Conservation (phyloP, 257 asterid genomes). For the Nicotiana tomentosiformis region DNA sequence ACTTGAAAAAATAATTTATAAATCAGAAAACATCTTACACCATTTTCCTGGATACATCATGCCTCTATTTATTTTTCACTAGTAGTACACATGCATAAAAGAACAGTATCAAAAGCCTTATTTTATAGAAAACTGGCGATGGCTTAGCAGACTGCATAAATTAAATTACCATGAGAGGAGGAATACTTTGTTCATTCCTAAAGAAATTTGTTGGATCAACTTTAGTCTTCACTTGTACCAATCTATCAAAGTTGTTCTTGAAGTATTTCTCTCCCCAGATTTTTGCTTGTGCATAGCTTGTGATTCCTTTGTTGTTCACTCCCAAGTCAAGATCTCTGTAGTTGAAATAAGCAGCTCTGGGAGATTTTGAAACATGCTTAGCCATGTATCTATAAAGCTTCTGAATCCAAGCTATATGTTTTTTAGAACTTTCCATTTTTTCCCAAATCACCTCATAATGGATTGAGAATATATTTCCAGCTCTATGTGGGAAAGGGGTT, state of each 20-base stretch:
- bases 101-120: not conserved
- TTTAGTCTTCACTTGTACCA: not conserved
- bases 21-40: not conserved
- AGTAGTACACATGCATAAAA: not conserved
- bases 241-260: conserved; percentile 7
- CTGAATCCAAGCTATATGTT: not conserved
- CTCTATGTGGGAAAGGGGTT: not conserved
- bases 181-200: conserved; percentile 11
- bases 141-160: not conserved
- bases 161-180: not conserved
- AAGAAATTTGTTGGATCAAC: not conserved
- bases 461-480: not conserved
- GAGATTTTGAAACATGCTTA: not conserved
- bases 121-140: not conserved
- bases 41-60: not conserved
- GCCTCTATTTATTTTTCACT: not conserved
- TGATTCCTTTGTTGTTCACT: not conserved
- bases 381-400: not conserved
- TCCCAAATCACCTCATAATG: not conserved
- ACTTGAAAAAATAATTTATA: not conserved
- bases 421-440: not conserved
- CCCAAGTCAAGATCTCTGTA: conserved; percentile 10
- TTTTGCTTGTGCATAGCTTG: not conserved
- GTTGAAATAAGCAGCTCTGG: not conserved
- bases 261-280: not conserved